Evolutionary conservation across 2,329 filamentous ascomycete species (phyloP), one percentile per base, ranked within the genome.

Genomic region (Nothophaeocryptopus gaeumannii): DNA sequence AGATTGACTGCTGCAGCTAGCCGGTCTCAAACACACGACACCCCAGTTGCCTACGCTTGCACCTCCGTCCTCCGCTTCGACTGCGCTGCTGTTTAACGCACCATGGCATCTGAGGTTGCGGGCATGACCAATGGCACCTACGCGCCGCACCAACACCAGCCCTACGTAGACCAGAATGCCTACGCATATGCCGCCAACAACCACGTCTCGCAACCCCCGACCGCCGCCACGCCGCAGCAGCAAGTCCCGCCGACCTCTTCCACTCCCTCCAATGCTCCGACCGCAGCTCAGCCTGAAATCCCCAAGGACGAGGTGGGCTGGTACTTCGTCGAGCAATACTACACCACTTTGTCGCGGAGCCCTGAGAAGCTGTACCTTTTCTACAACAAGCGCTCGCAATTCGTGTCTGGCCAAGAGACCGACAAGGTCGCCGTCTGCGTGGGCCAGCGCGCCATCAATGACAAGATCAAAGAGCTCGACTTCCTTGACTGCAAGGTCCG

Each of bases 251-350:
- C 50, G 40, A 36, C 58, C 13, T 54, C 62, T n/a, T 55, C 61
- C 30, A 49, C 56, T 29, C 50, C 58, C 8, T 53, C 59, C 40
- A 62, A 58, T 38, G 51, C 53, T 47, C 47, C 56, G 37, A 56
- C 31, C 45, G 49, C 46, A 43, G 37, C 42, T 39, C 55, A 62
- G 45, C 45, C 65, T 16, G 74, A 78, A 37, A 79, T 82, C 56
- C 77, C 76, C 63, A 96, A 96, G 78, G 90, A 96, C 70, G 89
- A 97, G 76, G 90, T 99, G 61, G 93, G 90, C 72, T 99, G 93
- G 93, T 97, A 92, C 77, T 99, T 99, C 63, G 93, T 99, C 51
- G 91, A 97, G 81, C 90, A 96, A 74, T 99, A 96, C 79, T 99
- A 99, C 76, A 97, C 89, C 63, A 99, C 90, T 55, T 77, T 99